Evolutionary conservation across 768 basidiomycete genomes (phyloP), one percentile per base, ranked within the genome.

Genomic region (Lactarius pseudohatsudake): DNA sequence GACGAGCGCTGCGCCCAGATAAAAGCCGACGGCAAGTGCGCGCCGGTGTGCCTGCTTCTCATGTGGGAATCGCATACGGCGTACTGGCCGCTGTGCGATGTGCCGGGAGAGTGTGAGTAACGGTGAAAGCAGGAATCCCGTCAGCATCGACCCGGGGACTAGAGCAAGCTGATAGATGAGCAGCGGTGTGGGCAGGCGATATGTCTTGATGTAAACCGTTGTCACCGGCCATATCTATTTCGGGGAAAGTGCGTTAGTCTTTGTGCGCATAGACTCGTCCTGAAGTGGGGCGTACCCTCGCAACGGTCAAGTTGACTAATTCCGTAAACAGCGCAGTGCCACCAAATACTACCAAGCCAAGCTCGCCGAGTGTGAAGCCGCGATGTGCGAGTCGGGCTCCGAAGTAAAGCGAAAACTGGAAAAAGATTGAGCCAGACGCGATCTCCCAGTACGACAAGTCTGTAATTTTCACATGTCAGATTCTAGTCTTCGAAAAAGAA

Each of bases 301-400:
- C 88, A 57, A 86, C 86, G 2, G 94, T 96, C 59, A 98, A 74
- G 71, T 92, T 91, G 68, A 94, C 79, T 40, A 91, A 82, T 75
- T 98, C 96, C 81, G 94, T 88, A 71, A 87, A 89, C 28, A 98
- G 75, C 0, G 88, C 88, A 2, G 94, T 91, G 6, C 91, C 94
- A 50, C 94, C 94, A 70, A 93, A 92, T 54, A 89, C 90, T 20
- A 96, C 92, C 30, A 98, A 78, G 30, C 89, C 90, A 20, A 98
- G 83, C 75, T 99, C 97, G 38, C 97, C 97, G 1, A 99, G 83
- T 0, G 96, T 98, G 77, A 98, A 96, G 13, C 92, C 92, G n/a
- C 91, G 85, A 72, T 97, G 91, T 4, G 95, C 96, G 54, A 99
- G 82, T 28, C 97, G 85, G 50, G 97, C 82, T 50, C 91, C 91